Conservation (phyloP, 116 monocot genomes). For the Cymodocea nodosa region DNA sequence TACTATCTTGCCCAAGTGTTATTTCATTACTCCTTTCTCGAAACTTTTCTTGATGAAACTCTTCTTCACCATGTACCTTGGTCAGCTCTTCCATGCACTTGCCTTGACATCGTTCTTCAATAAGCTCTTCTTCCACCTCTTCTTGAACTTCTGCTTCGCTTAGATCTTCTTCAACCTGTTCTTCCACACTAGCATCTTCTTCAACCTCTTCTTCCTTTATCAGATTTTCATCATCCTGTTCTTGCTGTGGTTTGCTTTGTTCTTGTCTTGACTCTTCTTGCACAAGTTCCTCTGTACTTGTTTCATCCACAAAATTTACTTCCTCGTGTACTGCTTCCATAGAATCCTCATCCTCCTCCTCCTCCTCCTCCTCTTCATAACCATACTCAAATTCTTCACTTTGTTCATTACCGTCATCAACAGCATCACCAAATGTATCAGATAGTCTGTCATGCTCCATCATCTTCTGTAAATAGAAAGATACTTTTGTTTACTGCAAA, state of each 20-base stretch:
- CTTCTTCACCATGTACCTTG: neutral
- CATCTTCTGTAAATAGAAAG: neutral
- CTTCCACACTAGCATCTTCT: neutral
- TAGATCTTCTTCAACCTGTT: neutral
- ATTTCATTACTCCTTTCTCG: neutral
- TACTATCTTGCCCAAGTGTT: neutral
- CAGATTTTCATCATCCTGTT: slow-evolving; percentile 4
- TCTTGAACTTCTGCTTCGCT: neutral
- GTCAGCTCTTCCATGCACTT: slow-evolving; percentile 4
- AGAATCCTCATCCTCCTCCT: neutral
- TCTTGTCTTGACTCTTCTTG: neutral
- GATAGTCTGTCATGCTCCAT: neutral
- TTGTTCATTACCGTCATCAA: neutral
- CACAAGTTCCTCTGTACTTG: neutral
- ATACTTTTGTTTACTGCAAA: neutral
- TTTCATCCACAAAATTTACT: neutral
- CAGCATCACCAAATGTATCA: neutral
- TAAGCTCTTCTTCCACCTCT: slow-evolving; percentile 2
- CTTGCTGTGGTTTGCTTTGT: neutral
- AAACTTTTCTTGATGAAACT: slow-evolving; percentile 1
- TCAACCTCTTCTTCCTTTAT: neutral
- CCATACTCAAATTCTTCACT: slow-evolving; percentile 1
- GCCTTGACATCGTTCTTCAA: slow-evolving; percentile 1
- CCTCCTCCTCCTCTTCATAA: neutral
- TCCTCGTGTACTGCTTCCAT: neutral